phyloP scores from a whole-genome alignment of 306 rosid genomes.

The Dicorynia guianensis region DNA sequence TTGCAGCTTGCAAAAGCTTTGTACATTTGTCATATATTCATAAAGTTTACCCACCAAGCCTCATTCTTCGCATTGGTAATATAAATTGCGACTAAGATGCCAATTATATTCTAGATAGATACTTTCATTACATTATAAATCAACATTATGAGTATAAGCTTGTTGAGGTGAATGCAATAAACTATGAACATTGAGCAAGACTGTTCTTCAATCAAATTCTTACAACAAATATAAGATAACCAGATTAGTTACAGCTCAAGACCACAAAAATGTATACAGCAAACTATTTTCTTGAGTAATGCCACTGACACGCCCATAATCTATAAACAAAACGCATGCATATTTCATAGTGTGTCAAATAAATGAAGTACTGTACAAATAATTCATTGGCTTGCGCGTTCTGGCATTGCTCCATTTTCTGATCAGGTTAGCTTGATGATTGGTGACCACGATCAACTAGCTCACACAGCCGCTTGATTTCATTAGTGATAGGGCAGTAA shows the following conservation, averaged over 20 bases:
- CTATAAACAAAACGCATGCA: no score
- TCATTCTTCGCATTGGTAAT: not conserved
- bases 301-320: no score
- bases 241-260: not conserved
- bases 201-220: no score
- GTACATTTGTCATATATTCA: not conserved
- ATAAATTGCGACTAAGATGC: not conserved
- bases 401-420: not conserved
- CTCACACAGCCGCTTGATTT: not conserved
- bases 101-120: not conserved
- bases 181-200: not conserved
- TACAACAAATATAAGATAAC: not conserved
- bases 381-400: no score
- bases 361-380: no score
- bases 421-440: not conserved
- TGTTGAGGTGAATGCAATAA: slow-evolving; percentile 2
- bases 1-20: not conserved
- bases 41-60: slow-evolving; percentile 15
- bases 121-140: not conserved
- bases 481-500: not conserved
- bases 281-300: no score
- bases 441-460: not conserved
- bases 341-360: no score
- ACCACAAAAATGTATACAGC: not conserved
- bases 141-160: slow-evolving; percentile 15